Evolutionary conservation across 495 filamentous ascomycete genomes (phyloP).

Genomic region (Tuber calosporum): DNA sequence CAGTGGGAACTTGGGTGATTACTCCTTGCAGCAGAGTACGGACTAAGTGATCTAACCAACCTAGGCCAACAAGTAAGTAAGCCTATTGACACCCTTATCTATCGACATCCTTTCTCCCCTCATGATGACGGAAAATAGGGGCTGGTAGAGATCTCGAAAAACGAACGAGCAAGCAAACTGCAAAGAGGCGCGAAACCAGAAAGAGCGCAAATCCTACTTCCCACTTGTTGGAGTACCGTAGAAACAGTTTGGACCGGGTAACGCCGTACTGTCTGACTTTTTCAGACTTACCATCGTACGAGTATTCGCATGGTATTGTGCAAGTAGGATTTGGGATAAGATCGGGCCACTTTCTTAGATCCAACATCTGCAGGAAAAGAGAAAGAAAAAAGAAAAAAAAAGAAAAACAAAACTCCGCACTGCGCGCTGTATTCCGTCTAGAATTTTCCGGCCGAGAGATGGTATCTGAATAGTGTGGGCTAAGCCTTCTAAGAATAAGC

Average conservation of each 20-base stretch:
- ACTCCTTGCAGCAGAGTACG: not conserved
- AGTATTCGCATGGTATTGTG: not conserved
- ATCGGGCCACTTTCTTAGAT: not conserved
- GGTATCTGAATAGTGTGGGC: not conserved
- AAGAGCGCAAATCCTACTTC: not conserved
- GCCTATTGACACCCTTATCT: not conserved
- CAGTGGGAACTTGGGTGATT: not conserved
- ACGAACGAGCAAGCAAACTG: not conserved
- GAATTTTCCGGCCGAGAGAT: not conserved
- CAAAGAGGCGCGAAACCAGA: not conserved
- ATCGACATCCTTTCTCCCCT: not conserved
- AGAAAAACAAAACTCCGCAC: not conserved
- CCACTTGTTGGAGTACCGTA: not conserved
- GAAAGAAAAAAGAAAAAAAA: no score
- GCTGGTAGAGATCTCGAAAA: not conserved
- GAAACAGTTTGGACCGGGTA: not conserved
- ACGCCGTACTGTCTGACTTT: not conserved
- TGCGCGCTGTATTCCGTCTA: not conserved
- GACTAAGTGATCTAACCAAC: not conserved
- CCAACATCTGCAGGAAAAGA: not conserved
- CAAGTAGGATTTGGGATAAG: not conserved
- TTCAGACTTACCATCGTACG: not conserved
- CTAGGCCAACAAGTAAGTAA: not conserved
- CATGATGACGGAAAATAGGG: not conserved
- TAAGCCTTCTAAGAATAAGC: not conserved